Evolutionary conservation across 345 rosid species (phyloP), one percentile per base, ranked within the genome.

Genomic region (Sonneratia alba): DNA sequence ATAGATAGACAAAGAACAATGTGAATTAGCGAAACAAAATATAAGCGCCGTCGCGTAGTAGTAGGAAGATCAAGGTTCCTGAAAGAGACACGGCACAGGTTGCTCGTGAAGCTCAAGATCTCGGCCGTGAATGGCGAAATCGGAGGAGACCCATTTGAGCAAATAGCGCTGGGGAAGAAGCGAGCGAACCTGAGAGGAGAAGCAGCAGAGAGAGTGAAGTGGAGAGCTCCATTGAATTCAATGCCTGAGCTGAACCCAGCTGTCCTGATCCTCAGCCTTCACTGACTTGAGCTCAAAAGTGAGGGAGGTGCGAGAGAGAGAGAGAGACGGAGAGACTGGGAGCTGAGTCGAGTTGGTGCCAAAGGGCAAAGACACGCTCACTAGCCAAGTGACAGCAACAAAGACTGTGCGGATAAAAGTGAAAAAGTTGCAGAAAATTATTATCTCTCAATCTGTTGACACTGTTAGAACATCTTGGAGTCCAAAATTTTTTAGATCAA

Each of bases 191-290:
- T 62, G 66, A 27, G 70, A 67, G 70, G 53, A 67, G 70, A n/a
- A 67, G 70, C 34, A 67, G 70, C 16, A 67, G 70, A 22, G 51
- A 42, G 70, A 37, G 51, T 4, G 70, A 67, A 37, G 22, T n/a
- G 36, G 18, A n/a, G 70, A 67, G 51, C 70, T 42, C 70, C 70
- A 67, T 67, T 67, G 53, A 67, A 67, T 45, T 9, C 66, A 62
- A 32, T 12, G 38, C 66, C 19, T 27, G 66, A 13, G 37, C 19
- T 27, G 8, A 42, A 67, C 14, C 36, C 24, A 42, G 16, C 34
- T 18, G 34, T 32, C 68, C 21, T 63, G 67, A 3, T 48, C 18
- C 7, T 53, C 59, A 19, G 59, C 16, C 22, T 47, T 47, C 51
- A 57, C 22, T 15, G 57, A 53, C n/a, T 57, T 6, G 63, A 57